Percentiles rank a stretch among this genome's conserved stretches.
Evolutionary conservation across 2,329 filamentous ascomycete species (phyloP).

Genomic region (Fusarium haematococcum): DNA sequence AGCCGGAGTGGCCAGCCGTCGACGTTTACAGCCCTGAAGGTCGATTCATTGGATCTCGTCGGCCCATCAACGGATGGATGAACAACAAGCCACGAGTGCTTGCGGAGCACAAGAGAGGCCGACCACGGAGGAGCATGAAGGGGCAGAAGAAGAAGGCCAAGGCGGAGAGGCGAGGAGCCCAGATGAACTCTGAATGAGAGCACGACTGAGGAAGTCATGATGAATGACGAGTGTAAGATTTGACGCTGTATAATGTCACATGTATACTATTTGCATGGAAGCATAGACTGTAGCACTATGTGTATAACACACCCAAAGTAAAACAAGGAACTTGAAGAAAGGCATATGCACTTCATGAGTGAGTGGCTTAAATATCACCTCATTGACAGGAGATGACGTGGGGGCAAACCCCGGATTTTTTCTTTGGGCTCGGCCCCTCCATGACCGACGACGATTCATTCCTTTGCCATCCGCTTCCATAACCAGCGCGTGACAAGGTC

Average conservation of each 20-base stretch:
- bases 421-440: slow-evolving; percentile 26
- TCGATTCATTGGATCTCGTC: slow-evolving; percentile 76
- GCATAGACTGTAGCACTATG: slow-evolving; percentile 22
- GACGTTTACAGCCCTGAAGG: slow-evolving; percentile 90
- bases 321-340: neutral
- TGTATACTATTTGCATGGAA: slow-evolving; percentile 18
- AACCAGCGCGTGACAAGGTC: slow-evolving; percentile 27
- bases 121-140: slow-evolving; percentile 79
- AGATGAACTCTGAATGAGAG: slow-evolving; percentile 4
- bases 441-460: slow-evolving; percentile 28
- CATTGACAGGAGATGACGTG: slow-evolving; percentile 31
- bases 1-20: slow-evolving; percentile 73
- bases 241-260: slow-evolving; percentile 20
- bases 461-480: slow-evolving; percentile 27
- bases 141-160: slow-evolving; percentile 61
- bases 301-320: slow-evolving; percentile 12
- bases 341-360: neutral
- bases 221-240: slow-evolving; percentile 22
- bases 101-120: slow-evolving; percentile 59
- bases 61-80: slow-evolving; percentile 79
- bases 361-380: slow-evolving; percentile 9
- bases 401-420: slow-evolving; percentile 32
- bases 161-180: slow-evolving; percentile 43
- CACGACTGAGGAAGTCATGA: slow-evolving; percentile 20
- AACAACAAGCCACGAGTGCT: slow-evolving; percentile 67